Percentiles rank a stretch among this genome's conserved stretches.
phyloP scores from a whole-genome alignment of 192 early-diverging fungal species.

The Coemansia sp. region DNA sequence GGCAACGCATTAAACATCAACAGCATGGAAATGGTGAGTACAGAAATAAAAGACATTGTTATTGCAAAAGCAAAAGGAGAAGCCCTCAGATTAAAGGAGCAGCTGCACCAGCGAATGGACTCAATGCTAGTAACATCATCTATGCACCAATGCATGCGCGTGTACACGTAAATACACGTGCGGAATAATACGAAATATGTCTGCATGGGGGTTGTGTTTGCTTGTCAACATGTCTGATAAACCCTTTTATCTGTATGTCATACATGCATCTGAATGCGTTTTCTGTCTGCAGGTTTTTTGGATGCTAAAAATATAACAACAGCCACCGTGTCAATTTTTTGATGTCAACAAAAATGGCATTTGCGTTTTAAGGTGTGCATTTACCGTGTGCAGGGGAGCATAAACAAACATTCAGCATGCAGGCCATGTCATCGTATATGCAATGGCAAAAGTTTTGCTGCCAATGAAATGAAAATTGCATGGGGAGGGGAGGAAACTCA shows the following conservation, averaged over 20 bases:
- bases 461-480: background rate
- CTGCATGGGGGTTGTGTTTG: background rate
- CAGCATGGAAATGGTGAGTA: background rate
- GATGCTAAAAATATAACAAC: too few species aligned
- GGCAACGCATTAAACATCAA: background rate
- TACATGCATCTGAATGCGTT: background rate
- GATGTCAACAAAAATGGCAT: background rate
- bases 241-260: background rate
- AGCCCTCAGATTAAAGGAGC: too few species aligned
- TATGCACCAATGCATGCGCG: background rate
- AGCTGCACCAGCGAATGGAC: background rate
- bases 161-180: background rate
- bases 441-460: too few species aligned
- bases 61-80: background rate
- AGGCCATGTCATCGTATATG: background rate
- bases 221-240: too few species aligned
- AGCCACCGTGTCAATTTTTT: too few species aligned
- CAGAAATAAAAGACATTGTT: background rate
- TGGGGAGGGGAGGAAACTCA: background rate
- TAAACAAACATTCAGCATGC: background rate
- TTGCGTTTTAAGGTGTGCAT: background rate
- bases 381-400: background rate
- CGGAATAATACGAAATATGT: background rate
- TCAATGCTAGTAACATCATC: background rate
- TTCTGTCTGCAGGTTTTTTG: background rate